Base-by-base conservation (phyloP, 192 early-diverging fungal species). In the Pilobolus umbonatus region DNA sequence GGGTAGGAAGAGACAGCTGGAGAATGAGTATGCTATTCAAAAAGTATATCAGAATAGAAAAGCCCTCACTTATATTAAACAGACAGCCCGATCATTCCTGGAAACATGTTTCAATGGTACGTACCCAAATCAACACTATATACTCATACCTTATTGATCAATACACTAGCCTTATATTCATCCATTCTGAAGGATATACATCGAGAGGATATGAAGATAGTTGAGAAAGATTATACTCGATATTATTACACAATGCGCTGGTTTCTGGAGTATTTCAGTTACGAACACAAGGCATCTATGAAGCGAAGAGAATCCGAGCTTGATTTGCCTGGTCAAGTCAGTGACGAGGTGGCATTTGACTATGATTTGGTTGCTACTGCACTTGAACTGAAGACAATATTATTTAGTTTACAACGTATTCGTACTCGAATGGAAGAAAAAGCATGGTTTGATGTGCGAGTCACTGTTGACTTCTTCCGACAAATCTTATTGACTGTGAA, bases 401-500 rank as follows among this genome's bases (percentile, higher is more conserved):
- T 65, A 5, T 62, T 68, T 3, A 53, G 71, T 35, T 45, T 80
- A 11, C 43, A 48, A 2, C 54, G 60, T 29, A 64, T 80, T 24
- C 73, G 73, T n/a, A 15, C 17, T 8, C 28, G 40, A 26, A 14
- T 65, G 0, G 73, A 75, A 14, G 50, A 54, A 3, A 72, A 72
- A 35, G 47, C 50, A 29, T 83, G 73, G 78, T 45, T 61, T 29
- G 78, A 83, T 31, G 60, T 88, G 14, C 63, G 73, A 24, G 61
- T 71, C 8, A 67, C 76, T 1, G 57, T 84, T 6, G 77, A 85
- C 29, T 86, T 84, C 45, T 62, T 89, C 17, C 78, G 78, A 45
- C 75, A 88, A 58, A 78, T 89, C 61, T 80, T 87, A 34, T 42
- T 75, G 11, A 75, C 76, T 0, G 30, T 88, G 12, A 61, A 71